Evolutionary conservation across 148 eudicot genomes (phyloP).

Genomic region (Fagopyrum homotropicum): DNA sequence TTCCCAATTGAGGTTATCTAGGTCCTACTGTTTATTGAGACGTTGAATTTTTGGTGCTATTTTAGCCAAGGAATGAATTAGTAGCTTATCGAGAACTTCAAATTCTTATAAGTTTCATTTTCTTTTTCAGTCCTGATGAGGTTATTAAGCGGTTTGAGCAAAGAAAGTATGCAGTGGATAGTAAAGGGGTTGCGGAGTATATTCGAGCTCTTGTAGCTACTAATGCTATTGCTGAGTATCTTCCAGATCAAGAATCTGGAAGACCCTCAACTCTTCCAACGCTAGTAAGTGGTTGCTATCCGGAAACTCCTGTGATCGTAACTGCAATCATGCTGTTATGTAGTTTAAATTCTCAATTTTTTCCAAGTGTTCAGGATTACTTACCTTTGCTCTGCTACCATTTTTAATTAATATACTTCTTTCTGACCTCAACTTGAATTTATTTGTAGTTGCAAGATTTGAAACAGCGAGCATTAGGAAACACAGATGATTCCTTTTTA

Average conservation of each 20-base stretch:
- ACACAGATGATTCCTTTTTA: constrained; percentile 54
- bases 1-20: background rate
- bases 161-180: constrained; percentile 66
- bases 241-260: constrained; percentile 87
- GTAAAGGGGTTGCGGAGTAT: constrained; percentile 85
- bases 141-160: constrained; percentile 82
- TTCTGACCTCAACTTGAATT: constrained; percentile 2
- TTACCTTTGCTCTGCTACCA: background rate
- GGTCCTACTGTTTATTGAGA: background rate
- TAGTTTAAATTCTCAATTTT: background rate
- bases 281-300: constrained; percentile 39
- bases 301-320: background rate
- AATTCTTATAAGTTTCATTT: constrained; percentile 8
- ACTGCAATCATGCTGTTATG: background rate
- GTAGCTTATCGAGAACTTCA: background rate
- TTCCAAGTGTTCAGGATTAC: constrained; percentile 1
- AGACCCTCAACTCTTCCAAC: constrained; percentile 85
- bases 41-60: background rate
- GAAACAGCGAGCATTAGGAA: constrained; percentile 82
- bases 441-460: constrained; percentile 73
- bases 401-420: background rate
- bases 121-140: constrained; percentile 69
- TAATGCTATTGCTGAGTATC: constrained; percentile 79
- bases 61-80: background rate
- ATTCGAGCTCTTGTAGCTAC: constrained; percentile 86